These are phyloP conservation scores for Fistulifera pelliculosa DNA, from an alignment of 108 stramenopile genomes.

Conservation along the genomic window DNA sequence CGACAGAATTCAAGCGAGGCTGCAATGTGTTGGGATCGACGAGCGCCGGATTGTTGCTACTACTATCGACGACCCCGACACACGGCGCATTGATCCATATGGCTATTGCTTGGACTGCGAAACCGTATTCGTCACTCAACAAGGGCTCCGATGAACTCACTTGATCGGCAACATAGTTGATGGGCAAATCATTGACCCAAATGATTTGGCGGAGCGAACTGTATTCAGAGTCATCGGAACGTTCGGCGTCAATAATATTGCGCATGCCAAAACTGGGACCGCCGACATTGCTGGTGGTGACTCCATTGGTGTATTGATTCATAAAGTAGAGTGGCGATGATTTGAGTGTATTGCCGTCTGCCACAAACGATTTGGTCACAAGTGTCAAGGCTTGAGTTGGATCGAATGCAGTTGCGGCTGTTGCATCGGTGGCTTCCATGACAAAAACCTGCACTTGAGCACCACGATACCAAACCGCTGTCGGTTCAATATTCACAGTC, in stretches of 20 bases:
- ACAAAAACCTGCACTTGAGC: slow-evolving; percentile 13
- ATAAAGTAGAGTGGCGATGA: slow-evolving; percentile 19
- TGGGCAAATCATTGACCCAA: slow-evolving; percentile 21
- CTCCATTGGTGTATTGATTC: slow-evolving; percentile 19
- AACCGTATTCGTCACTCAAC: slow-evolving; percentile 4
- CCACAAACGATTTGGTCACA: neutral
- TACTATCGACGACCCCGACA: slow-evolving; percentile 13
- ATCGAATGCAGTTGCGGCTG: slow-evolving; percentile 11
- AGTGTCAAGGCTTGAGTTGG: neutral
- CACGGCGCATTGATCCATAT: slow-evolving; percentile 23
- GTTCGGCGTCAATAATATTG: slow-evolving; percentile 21
- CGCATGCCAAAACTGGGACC: slow-evolving; percentile 17
- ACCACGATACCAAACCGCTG: slow-evolving; percentile 11
- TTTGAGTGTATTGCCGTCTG: neutral
- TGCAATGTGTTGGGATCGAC: neutral
- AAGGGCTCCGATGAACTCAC: neutral
- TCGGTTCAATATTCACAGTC: slow-evolving; percentile 13
- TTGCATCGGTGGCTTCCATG: slow-evolving; percentile 14
- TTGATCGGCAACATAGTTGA: slow-evolving; percentile 22
- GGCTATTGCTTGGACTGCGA: slow-evolving; percentile 6
- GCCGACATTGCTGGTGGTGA: slow-evolving; percentile 7
- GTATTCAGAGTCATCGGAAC: slow-evolving; percentile 11
- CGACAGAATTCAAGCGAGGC: neutral
- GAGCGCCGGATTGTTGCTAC: neutral
- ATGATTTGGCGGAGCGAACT: slow-evolving; percentile 16